Percentiles rank a stretch among this genome's conserved stretches.
phyloP scores from a whole-genome alignment of 2,329 filamentous ascomycete species.

The Colletotrichum sp. region DNA sequence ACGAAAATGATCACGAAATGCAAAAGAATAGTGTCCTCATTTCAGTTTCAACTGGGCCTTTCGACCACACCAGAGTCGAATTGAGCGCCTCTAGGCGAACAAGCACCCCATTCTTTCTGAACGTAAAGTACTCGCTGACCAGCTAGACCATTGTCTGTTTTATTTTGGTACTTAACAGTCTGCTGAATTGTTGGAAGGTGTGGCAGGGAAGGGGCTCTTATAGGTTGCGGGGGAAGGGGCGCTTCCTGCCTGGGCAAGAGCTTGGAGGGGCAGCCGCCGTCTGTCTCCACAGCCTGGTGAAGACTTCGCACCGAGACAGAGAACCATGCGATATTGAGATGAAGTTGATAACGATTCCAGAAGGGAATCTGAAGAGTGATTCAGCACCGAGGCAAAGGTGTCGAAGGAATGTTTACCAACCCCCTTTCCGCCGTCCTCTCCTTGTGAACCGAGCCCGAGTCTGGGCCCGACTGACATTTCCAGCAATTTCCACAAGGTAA shows the following conservation, averaged over 20 bases:
- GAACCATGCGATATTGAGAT: neutral
- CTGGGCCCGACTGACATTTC: neutral
- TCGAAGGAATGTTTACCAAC: neutral
- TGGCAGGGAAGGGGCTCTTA: neutral
- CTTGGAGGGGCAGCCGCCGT: neutral
- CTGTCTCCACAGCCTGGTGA: neutral
- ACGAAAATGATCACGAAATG: neutral
- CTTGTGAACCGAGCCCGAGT: neutral
- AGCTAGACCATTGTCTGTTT: neutral
- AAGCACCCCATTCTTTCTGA: neutral
- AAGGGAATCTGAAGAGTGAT: neutral
- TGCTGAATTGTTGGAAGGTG: neutral
- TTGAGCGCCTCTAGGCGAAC: neutral
- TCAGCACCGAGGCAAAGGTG: neutral
- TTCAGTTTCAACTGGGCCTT: neutral
- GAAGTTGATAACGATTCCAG: neutral
- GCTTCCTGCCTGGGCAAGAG: neutral
- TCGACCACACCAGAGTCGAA: neutral
- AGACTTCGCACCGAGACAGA: neutral
- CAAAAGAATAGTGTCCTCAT: neutral
- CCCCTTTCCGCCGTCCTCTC: neutral
- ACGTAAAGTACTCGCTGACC: neutral
- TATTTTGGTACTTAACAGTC: no score
- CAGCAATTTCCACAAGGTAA: neutral
- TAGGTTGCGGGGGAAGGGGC: neutral